phyloP scores from a whole-genome alignment of 805 yeast genomes.

The Starmerella potacharoeniae region DNA sequence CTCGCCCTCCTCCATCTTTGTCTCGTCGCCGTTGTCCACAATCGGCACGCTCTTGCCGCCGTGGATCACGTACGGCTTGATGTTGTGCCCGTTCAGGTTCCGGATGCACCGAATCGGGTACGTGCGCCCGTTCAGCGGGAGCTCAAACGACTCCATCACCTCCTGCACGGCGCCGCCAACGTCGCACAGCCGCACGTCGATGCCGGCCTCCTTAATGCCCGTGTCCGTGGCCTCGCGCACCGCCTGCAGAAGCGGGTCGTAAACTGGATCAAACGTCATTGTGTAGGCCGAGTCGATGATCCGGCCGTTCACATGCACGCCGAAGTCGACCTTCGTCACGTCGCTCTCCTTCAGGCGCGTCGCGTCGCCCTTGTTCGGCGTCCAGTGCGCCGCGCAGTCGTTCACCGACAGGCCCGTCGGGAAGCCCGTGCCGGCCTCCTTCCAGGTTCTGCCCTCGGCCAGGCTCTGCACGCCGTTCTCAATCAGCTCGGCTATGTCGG shows the following conservation, averaged over 20 bases:
- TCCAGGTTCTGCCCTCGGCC: slow-evolving; percentile 47
- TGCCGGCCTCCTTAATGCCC: slow-evolving; percentile 86
- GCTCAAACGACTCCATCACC: slow-evolving; percentile 92
- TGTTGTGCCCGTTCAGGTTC: slow-evolving; percentile 90
- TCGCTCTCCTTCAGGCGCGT: slow-evolving; percentile 72
- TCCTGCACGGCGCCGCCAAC: slow-evolving; percentile 95
- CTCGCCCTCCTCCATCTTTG: slow-evolving; percentile 99
- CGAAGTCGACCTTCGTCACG: slow-evolving; percentile 93
- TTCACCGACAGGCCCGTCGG: slow-evolving; percentile 95
- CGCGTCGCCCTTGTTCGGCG: slow-evolving; percentile 92
- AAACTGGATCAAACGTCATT: slow-evolving; percentile 55
- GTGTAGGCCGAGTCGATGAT: slow-evolving; percentile 95
- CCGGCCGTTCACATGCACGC: slow-evolving; percentile 90
- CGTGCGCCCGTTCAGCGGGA: slow-evolving; percentile 76
- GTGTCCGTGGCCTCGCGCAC: slow-evolving; percentile 90
- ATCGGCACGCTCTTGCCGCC: slow-evolving; percentile 96
- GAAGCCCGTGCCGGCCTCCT: slow-evolving; percentile 81
- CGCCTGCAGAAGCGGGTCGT: slow-evolving; percentile 69
- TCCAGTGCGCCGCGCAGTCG: slow-evolving; percentile 94
- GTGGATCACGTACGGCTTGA: slow-evolving; percentile 73
- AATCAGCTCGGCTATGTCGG: slow-evolving; percentile 77
- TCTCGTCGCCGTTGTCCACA: slow-evolving; percentile 81
- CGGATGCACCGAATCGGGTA: slow-evolving; percentile 81
- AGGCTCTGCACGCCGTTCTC: slow-evolving; percentile 74
- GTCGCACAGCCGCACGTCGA: slow-evolving; percentile 88